Base-by-base conservation (phyloP, 2,329 filamentous ascomycete species). In the Cyphellophora europaea region DNA sequence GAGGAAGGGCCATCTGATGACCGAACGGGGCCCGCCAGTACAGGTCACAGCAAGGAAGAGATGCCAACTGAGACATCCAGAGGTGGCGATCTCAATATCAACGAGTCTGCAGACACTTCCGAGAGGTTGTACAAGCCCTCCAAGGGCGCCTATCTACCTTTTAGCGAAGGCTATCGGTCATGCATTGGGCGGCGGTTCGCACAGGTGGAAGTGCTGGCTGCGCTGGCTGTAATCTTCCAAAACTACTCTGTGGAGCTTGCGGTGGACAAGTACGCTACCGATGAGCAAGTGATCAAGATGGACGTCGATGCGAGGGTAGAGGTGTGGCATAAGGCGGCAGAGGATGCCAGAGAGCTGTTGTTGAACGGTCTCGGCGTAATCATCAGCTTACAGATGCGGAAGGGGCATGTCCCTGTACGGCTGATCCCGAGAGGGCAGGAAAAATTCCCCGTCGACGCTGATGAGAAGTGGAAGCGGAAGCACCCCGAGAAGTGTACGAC, bases 321-420 rank as follows among this genome's bases (percentile, higher is more conserved):
- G 33, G 46, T 82, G 11, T 88, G 84, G 62, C 56, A 59, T 40
- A 72, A 69, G 55, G 81, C 81, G 21, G 70, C 74, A 48, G 56
- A 62, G 15, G 66, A 66, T 49, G 71, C 72, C 17, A 58, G 69
- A 40, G 53, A 61, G 33, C 65, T 71, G 35, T 52, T 86, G 32
- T 58, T 56, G 37, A 59, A 64, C 19, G 76, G 63, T 11, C 64
- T 80, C 47, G 67, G 61, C 17, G 72, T 71, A n/a, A 57, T 83
- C 37, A 67, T 89, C 41, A 87, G 83, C 40, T 62, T 89, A 46
- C 82, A 85, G 60, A 64, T 89, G 56, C 67, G 76, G 18, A 67
- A 62, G n/a, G 62, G 63, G 5, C 32, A 42, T 30, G 74, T 89
- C 19, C 78, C 79, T 0, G 61, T 89, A 27, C 62, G 81, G 43